phyloP scores from a whole-genome alignment of 116 monocot species.

The Thalassia testudinum region DNA sequence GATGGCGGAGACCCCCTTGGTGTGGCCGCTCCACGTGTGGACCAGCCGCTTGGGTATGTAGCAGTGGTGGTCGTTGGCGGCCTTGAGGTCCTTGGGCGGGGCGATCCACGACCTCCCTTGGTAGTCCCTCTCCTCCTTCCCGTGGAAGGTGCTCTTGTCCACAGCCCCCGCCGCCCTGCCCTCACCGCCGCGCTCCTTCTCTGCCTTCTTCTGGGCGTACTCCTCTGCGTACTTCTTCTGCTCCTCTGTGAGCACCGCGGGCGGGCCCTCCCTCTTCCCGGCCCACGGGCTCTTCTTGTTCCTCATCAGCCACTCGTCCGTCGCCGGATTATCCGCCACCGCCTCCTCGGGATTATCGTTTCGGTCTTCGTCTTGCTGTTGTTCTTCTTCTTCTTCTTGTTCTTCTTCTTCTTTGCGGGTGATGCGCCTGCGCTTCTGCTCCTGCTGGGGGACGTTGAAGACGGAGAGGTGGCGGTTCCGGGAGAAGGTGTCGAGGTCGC shows the following conservation, averaged over 20 bases:
- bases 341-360: not conserved
- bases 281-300: constrained; percentile 80
- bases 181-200: constrained; percentile 44
- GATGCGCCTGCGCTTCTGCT: constrained; percentile 70
- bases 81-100: constrained; percentile 83
- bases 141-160: constrained; percentile 93
- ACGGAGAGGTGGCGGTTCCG: constrained; percentile 52
- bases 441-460: constrained; percentile 63
- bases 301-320: constrained; percentile 73
- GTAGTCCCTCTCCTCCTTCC: constrained; percentile 92
- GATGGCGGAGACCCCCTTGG: constrained; percentile 81
- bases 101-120: constrained; percentile 90
- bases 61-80: constrained; percentile 66
- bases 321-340: constrained; percentile 39
- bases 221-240: constrained; percentile 94
- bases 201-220: constrained; percentile 87
- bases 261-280: constrained; percentile 50
- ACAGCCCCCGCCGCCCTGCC: constrained; percentile 15
- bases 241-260: constrained; percentile 82
- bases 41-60: constrained; percentile 84
- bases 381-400: constrained; percentile 6
- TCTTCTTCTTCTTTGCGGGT: constrained; percentile 16
- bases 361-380: too few species aligned
- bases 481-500: constrained; percentile 36
- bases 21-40: constrained; percentile 93